Evolutionary conservation across 306 rosid species (phyloP).

Genomic region (Delonix regia): DNA sequence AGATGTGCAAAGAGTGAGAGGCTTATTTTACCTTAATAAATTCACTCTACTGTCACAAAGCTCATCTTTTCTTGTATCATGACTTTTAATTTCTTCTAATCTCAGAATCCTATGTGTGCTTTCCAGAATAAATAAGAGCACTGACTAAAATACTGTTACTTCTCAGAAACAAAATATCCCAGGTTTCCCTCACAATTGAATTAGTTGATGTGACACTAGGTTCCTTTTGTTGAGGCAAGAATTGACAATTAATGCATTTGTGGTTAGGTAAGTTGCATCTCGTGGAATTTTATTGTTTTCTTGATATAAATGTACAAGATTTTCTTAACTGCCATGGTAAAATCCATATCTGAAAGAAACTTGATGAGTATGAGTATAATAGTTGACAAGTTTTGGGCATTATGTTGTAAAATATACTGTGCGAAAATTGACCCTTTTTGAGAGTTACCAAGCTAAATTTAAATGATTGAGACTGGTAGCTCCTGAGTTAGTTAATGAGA

Average conservation of each 20-base stretch:
- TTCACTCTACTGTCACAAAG: background rate
- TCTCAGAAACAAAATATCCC: background rate
- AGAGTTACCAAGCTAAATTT: background rate
- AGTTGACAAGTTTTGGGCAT: background rate
- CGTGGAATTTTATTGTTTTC: background rate
- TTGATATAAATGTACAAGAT: background rate
- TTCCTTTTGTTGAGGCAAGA: background rate
- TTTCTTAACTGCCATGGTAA: background rate
- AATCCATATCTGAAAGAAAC: background rate
- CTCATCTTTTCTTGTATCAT: background rate
- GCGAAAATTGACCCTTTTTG: background rate
- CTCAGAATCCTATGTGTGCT: background rate
- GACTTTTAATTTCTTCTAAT: no score
- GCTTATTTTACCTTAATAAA: no score
- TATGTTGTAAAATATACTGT: background rate
- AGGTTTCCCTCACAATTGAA: background rate
- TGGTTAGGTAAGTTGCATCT: background rate
- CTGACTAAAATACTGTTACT: background rate
- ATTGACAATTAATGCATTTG: no score
- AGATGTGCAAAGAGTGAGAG: background rate
- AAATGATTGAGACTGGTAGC: background rate
- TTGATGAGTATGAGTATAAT: background rate
- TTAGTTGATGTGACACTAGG: background rate
- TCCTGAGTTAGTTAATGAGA: background rate
- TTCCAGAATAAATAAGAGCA: background rate